Percentiles rank a stretch among this genome's conserved stretches.
Evolutionary conservation across 1,139 yeast genomes (phyloP).

Genomic region (Magnusiomyces magnusii): DNA sequence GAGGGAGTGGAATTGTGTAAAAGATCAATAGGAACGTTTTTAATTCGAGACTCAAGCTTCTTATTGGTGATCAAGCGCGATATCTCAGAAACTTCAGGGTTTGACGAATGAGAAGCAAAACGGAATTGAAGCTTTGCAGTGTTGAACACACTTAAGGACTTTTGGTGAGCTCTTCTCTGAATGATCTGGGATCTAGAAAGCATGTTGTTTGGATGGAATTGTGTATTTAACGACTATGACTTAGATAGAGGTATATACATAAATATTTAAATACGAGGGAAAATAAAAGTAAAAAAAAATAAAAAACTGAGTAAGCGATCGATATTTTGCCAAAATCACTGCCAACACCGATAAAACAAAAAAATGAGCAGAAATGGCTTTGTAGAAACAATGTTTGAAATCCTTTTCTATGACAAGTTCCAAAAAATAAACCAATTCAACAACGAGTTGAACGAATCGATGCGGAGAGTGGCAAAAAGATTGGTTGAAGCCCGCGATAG

Average conservation of each 20-base stretch:
- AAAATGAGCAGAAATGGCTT: background rate
- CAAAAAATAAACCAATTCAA: background rate
- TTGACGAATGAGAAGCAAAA: conserved; percentile 8
- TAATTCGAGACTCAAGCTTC: background rate
- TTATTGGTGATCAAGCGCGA: background rate
- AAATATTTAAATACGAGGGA: background rate
- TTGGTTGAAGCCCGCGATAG: background rate
- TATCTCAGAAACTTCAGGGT: conserved; percentile 1
- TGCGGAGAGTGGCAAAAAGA: background rate
- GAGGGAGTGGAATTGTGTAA: background rate
- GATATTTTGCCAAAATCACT: background rate
- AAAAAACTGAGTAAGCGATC: background rate
- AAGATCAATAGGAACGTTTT: conserved; percentile 1
- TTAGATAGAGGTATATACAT: background rate
- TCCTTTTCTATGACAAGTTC: background rate
- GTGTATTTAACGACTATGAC: background rate
- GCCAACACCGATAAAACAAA: background rate
- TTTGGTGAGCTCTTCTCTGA: background rate
- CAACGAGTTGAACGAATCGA: background rate
- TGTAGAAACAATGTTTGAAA: background rate
- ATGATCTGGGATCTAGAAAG: conserved; percentile 1
- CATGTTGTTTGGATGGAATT: background rate
- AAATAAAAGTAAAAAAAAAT: background rate
- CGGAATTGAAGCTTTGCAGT: background rate
- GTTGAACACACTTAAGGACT: background rate